phyloP scores from a whole-genome alignment of 257 asterid genomes.

The Prunella vulgaris region DNA sequence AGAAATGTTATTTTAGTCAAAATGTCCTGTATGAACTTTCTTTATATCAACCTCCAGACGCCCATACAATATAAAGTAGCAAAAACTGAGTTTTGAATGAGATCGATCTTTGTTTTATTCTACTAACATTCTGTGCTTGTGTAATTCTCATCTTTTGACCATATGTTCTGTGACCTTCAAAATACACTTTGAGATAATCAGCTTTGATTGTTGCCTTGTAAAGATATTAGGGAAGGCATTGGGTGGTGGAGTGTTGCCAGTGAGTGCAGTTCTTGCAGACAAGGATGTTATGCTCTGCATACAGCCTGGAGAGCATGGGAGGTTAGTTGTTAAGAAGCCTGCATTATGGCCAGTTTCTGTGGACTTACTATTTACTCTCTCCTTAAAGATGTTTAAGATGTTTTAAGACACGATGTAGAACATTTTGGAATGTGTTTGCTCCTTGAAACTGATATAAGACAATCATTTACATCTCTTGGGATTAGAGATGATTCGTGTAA shows the following conservation, averaged over 20 bases:
- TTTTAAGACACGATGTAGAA: neutral
- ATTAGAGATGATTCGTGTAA: neutral
- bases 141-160: neutral
- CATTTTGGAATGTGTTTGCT: neutral
- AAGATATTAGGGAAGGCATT: constrained; percentile 96
- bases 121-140: neutral
- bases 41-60: neutral
- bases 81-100: neutral
- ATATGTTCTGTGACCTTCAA: neutral
- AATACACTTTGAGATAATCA: neutral
- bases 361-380: neutral
- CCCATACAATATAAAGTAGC: neutral
- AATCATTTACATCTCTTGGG: neutral
- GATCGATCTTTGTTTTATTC: neutral
- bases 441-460: neutral
- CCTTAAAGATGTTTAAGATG: neutral
- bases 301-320: constrained; percentile 98
- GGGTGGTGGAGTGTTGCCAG: constrained; percentile 98
- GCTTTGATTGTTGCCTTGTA: constrained; percentile 15
- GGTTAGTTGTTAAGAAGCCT: constrained; percentile 41
- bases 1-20: neutral
- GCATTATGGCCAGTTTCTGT: neutral
- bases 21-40: neutral
- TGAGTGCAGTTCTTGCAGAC: constrained; percentile 91
- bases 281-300: constrained; percentile 95